Percentiles rank a stretch among this genome's conserved stretches.
Conservation (phyloP, 139 green algal species). For the Pseudopediastrum boryanum region DNA sequence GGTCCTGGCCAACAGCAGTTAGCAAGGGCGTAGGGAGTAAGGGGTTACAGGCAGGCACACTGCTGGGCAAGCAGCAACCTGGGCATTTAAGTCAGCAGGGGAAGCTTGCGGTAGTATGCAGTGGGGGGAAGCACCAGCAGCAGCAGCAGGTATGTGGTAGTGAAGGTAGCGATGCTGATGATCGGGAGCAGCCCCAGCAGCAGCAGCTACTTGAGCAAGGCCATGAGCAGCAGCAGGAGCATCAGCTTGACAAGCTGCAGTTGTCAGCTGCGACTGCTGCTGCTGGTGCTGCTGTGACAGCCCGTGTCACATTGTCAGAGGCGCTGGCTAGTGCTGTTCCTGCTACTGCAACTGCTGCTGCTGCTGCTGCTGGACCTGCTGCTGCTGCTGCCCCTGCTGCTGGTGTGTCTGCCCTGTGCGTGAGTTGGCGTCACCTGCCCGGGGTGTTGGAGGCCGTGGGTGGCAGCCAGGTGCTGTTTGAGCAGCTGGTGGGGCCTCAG, state of each 20-base stretch:
- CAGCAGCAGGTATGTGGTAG: too few relatives aligned
- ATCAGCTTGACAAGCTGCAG: neutral
- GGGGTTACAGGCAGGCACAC: neutral
- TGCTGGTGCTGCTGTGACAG: neutral
- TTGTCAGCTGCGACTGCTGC: neutral
- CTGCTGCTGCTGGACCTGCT: constrained; percentile 9
- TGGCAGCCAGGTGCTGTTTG: constrained; percentile 47
- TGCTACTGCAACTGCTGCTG: constrained; percentile 8
- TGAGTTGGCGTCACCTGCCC: constrained; percentile 39
- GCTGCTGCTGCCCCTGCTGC: neutral
- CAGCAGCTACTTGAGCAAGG: constrained; percentile 8
- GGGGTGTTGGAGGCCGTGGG: constrained; percentile 36
- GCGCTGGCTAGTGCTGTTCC: neutral
- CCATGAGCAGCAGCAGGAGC: constrained; percentile 6
- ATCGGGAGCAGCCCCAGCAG: neutral
- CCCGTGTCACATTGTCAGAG: neutral
- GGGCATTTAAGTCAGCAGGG: too few relatives aligned
- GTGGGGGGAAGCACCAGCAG: too few relatives aligned
- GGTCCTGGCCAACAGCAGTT: neutral
- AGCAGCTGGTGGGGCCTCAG: constrained; percentile 37
- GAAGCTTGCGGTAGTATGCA: too few relatives aligned
- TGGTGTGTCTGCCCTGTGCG: constrained; percentile 35
- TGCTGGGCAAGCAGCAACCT: too few relatives aligned
- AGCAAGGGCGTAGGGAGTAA: too few relatives aligned
- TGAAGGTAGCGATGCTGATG: neutral